phyloP scores from a whole-genome alignment of 169 alveolate genomes.

The Eimeria brunetti region DNA sequence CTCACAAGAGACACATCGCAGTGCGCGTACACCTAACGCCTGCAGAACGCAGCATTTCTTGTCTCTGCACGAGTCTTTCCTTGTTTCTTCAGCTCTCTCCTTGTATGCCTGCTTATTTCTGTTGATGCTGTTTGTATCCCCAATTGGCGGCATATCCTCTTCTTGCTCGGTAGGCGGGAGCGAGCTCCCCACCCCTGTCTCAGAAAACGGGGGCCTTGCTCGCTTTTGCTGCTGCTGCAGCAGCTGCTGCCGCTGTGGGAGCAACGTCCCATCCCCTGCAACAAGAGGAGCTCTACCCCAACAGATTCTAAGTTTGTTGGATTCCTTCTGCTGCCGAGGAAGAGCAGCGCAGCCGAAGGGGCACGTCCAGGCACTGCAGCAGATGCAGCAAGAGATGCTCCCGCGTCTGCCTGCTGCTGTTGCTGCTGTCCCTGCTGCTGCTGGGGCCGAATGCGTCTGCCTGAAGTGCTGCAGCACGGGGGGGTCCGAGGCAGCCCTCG shows the following conservation, averaged over 20 bases:
- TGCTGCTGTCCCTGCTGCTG: constrained; percentile 1
- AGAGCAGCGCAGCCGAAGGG: constrained; percentile 14
- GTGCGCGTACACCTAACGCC: constrained; percentile 13
- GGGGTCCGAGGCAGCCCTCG: constrained; percentile 37
- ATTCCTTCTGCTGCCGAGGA: constrained; percentile 11
- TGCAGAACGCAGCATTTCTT: constrained; percentile 53
- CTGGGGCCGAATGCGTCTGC: constrained; percentile 3
- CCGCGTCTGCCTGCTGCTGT: not conserved
- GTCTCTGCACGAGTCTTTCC: not conserved
- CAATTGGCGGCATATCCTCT: not conserved
- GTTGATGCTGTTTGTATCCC: not conserved
- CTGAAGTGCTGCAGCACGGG: constrained; percentile 34
- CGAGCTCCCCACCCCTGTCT: not conserved
- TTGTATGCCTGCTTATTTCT: not conserved
- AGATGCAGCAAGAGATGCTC: constrained; percentile 27
- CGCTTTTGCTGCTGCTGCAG: constrained; percentile 69
- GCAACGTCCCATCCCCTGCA: not conserved
- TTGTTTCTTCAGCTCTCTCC: not conserved
- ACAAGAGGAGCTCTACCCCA: constrained; percentile 68
- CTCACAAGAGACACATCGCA: constrained; percentile 50
- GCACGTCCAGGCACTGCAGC: constrained; percentile 62
- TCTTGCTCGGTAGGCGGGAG: not conserved
- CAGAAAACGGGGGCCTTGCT: not conserved
- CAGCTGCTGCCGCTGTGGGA: constrained; percentile 44
- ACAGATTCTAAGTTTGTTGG: constrained; percentile 9